Evolutionary conservation across 2,329 filamentous ascomycete species (phyloP), one percentile per base, ranked within the genome.

Genomic region (Aspergillus sp.): DNA sequence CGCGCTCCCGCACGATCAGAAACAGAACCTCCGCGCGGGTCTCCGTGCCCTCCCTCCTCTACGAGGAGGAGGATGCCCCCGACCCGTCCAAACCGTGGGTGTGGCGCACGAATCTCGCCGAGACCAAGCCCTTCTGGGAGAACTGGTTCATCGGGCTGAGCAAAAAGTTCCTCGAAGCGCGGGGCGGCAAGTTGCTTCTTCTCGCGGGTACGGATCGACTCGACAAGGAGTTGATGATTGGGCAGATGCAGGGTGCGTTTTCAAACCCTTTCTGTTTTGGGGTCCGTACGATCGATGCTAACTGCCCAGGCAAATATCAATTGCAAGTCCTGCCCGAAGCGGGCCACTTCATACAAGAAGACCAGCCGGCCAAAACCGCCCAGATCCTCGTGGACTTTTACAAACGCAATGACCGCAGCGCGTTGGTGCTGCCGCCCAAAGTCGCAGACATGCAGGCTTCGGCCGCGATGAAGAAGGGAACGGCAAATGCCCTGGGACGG

Each of bases 301-400:
- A 40, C 21, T 11, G 14, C 11, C 36, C 13, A 71, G 78, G 92
- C 4, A 97, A 97, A 79, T 99, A 97, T 68, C 91, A 96, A 52
- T 78, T 99, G 43, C 89, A 96, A 62, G 92, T 99, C 5, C 89
- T 97, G 63, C 92, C 94, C 0, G 90, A 96, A 68, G 91, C 94
- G 1, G 94, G 94, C 0, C 94, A 99, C 71, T 99, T 99, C 66
- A 85, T 99, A 51, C 94, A 99, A 60, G 94, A 99, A 71, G 94
- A 99, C 70, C 82, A 93, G 46, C 92, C 94, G 0, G 88, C 91
- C 65, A 95, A 93, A 77, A 95, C 88, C 41, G 94, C 94, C 0
- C 80, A 88, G 61, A 82, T 91, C 7, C 76, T 97, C 47, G 89
- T 88, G 1, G 94, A 99, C 68, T 97, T 99, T 68, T 93, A 94